phyloP scores from a whole-genome alignment of 768 basidiomycete species.

The Tulasnella sp. region DNA sequence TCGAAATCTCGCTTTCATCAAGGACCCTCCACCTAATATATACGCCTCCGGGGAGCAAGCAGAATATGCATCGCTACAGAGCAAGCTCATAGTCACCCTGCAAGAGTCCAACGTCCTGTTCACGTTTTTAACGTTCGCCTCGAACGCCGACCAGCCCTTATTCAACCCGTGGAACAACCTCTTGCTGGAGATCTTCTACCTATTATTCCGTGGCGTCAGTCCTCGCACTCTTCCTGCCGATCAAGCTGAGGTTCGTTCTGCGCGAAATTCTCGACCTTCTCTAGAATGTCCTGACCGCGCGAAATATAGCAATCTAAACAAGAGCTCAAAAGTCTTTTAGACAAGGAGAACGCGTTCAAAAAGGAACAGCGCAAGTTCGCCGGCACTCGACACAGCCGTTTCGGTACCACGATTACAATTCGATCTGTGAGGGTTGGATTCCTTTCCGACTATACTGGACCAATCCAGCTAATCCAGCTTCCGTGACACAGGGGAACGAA shows the following conservation, averaged over 20 bases:
- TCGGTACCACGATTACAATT: slow-evolving; percentile 92
- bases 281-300: slow-evolving; percentile 16
- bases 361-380: slow-evolving; percentile 58
- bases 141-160: slow-evolving; percentile 77
- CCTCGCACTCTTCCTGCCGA: slow-evolving; percentile 60
- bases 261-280: slow-evolving; percentile 36
- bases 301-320: slow-evolving; percentile 42
- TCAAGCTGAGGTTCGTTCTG: slow-evolving; percentile 45
- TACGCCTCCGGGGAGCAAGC: slow-evolving; percentile 75
- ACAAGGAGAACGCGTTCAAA: slow-evolving; percentile 69
- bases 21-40: slow-evolving; percentile 75
- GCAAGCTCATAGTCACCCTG: slow-evolving; percentile 69
- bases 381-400: slow-evolving; percentile 87
- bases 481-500: slow-evolving; percentile 45
- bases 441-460: not conserved
- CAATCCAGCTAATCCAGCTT: not conserved
- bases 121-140: slow-evolving; percentile 82
- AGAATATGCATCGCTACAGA: slow-evolving; percentile 71
- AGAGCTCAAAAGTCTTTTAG: slow-evolving; percentile 74
- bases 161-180: slow-evolving; percentile 87
- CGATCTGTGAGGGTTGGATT: slow-evolving; percentile 48
- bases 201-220: slow-evolving; percentile 80
- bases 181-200: slow-evolving; percentile 89
- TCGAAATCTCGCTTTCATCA: slow-evolving; percentile 93
- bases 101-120: slow-evolving; percentile 73